Evolutionary conservation across 345 rosid species (phyloP).

Genomic region (Hibiscus mutabilis): DNA sequence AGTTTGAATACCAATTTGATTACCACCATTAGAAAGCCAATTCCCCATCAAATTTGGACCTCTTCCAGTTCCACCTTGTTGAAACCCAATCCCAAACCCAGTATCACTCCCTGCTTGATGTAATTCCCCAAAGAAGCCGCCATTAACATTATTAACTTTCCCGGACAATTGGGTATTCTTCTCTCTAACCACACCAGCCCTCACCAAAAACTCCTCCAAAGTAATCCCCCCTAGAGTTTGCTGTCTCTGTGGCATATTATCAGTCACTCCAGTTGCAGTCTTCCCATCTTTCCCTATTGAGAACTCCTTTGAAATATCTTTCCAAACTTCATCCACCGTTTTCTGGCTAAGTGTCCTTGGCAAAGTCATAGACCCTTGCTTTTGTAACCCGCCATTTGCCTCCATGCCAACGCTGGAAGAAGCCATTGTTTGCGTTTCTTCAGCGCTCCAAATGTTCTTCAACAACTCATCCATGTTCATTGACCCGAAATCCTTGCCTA

Average conservation of each 20-base stretch:
- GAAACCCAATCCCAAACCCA: conserved; percentile 45
- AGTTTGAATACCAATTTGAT: conserved; percentile 42
- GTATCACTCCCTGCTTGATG: conserved; percentile 21
- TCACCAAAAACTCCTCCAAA: conserved; percentile 80
- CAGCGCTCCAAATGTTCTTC: conserved; percentile 76
- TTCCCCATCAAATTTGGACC: conserved; percentile 31
- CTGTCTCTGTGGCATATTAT: conserved; percentile 63
- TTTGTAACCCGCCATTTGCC: conserved; percentile 49
- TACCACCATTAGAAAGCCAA: conserved; percentile 23
- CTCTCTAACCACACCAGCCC: conserved; percentile 88
- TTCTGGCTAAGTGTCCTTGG: conserved; percentile 85
- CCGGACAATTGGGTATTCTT: conserved; percentile 36
- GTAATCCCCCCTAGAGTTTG: conserved; percentile 89
- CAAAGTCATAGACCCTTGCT: conserved; percentile 85
- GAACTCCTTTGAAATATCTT: conserved; percentile 52
- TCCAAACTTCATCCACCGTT: conserved; percentile 95
- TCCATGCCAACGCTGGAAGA: conserved; percentile 21
- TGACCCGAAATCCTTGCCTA: conserved; percentile 83
- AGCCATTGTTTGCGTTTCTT: conserved; percentile 54
- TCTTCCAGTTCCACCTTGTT: conserved; percentile 34
- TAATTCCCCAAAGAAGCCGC: conserved; percentile 41
- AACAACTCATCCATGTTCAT: conserved; percentile 97
- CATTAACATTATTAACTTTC: conserved; percentile 28
- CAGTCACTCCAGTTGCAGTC: conserved; percentile 14
- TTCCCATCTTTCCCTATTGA: conserved; percentile 27